Evolutionary conservation across 2,329 filamentous ascomycete species (phyloP), one percentile per base, ranked within the genome.

Genomic region (Penicillium brevicompactum): DNA sequence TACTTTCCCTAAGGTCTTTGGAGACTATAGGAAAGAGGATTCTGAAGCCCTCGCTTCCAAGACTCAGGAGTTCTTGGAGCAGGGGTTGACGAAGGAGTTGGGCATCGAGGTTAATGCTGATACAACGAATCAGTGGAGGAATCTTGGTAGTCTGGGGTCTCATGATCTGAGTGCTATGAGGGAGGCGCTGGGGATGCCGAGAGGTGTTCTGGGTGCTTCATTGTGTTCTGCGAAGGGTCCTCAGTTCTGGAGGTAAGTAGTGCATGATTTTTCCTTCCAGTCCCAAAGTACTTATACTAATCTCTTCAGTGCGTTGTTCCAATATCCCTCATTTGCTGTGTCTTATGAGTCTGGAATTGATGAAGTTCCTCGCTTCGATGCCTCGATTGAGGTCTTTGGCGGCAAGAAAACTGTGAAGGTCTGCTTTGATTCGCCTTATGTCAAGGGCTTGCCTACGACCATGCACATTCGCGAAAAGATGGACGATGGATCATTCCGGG

Each of bases 331-430:
- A 2, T 87, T 85, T 57, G 68, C 80, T 1, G 80, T 84, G 1
- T 77, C 76, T 0, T 87, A 85, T 64, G 84, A 87, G 59, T 80
- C 78, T 1, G 83, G 84, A 0, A 71, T 86, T 38, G 76, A 82
- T 61, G 61, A 67, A 1, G 75, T 87, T 1, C 80, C 83, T 0
- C 53, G 59, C 10, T 70, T 69, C 22, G 68, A 69, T 21, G 65
- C 67, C 14, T 61, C 59, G n/a, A 65, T 70, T 21, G 67, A 69
- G 51, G 73, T 86, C 0, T 86, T 82, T 61, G 76, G 76, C 0
- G 64, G 71, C 13, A 69, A 76, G 13, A 87, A 86, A 67, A 78
- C 76, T 0, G 81, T 87, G 0, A 72, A 72, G 2, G 73, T 86
- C 16, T 64, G 78, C 30, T 84, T 80, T 57, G 82, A 87, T 61